phyloP scores from a whole-genome alignment of 768 basidiomycete genomes.

The Mrakia hoshinonis region DNA sequence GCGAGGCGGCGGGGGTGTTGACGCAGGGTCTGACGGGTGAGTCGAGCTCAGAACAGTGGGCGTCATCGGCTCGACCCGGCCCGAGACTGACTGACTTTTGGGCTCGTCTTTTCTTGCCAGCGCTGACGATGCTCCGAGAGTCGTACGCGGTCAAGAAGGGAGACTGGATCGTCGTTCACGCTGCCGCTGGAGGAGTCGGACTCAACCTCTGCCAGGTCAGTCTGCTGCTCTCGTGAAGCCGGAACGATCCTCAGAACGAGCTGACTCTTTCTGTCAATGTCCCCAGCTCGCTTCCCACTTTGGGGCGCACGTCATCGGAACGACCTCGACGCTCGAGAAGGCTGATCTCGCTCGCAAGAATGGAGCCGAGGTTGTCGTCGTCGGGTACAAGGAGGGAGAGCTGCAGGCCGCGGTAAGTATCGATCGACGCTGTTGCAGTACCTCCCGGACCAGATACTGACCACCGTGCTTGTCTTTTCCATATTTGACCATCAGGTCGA shows the following conservation, averaged over 20 bases:
- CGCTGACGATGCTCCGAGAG: slow-evolving; percentile 68
- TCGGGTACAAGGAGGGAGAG: slow-evolving; percentile 62
- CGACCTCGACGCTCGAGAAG: slow-evolving; percentile 77
- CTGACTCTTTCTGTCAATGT: slow-evolving; percentile 40
- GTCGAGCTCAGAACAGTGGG: too few species aligned
- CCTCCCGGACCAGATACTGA: neutral
- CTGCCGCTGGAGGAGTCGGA: slow-evolving; percentile 76
- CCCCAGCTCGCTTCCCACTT: slow-evolving; percentile 54
- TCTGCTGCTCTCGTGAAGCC: neutral
- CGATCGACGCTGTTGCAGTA: too few species aligned
- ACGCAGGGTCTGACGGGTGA: slow-evolving; percentile 64
- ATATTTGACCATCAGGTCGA: slow-evolving; percentile 24
- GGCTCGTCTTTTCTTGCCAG: slow-evolving; percentile 33
- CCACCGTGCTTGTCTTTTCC: neutral
- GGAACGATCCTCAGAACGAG: neutral
- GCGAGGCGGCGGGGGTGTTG: slow-evolving; percentile 55
- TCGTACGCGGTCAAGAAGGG: slow-evolving; percentile 66
- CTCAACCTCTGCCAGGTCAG: slow-evolving; percentile 42
- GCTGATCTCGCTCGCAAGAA: slow-evolving; percentile 65
- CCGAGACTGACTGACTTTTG: neutral
- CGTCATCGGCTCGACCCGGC: neutral
- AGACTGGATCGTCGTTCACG: slow-evolving; percentile 75
- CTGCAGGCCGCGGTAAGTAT: slow-evolving; percentile 46
- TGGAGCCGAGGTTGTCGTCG: slow-evolving; percentile 79
- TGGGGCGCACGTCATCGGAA: slow-evolving; percentile 87